Percentiles rank a stretch among this genome's conserved stretches.
Evolutionary conservation across 2,329 filamentous ascomycete species (phyloP).

Genomic region (Amauroascus verrucosus): DNA sequence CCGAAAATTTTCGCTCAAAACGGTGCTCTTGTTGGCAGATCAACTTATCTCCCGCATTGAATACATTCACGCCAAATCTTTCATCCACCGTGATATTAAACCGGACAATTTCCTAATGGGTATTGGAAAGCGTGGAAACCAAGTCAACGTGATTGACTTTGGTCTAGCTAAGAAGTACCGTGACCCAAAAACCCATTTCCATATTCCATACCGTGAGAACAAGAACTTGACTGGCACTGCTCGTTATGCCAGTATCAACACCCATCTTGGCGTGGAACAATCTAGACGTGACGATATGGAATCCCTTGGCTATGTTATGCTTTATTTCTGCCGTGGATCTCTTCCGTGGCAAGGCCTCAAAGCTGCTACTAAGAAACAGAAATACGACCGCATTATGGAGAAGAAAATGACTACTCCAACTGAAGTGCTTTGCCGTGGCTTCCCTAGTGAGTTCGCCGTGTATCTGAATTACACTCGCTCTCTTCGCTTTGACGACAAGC

Average conservation of each 20-base stretch:
- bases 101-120: conserved; percentile 99
- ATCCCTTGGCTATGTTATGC: conserved; percentile 96
- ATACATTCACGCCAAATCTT: conserved; percentile 99
- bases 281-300: conserved; percentile 99
- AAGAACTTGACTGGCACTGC: conserved; percentile 99
- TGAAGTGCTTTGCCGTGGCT: conserved; percentile 95
- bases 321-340: conserved; percentile 98
- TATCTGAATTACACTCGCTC: conserved; percentile 99
- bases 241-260: conserved; percentile 98
- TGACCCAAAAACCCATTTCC: conserved; percentile 98
- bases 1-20: conserved; percentile 98
- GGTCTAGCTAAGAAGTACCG: conserved; percentile 99
- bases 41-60: conserved; percentile 98
- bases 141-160: conserved; percentile 99
- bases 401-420: conserved; percentile 99
- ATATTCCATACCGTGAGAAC: conserved; percentile 99
- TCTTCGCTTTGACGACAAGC: conserved; percentile 98
- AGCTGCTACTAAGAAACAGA: conserved; percentile 99
- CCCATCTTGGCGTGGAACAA: conserved; percentile 95
- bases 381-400: conserved; percentile 99
- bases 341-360: conserved; percentile 98
- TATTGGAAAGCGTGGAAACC: conserved; percentile 96
- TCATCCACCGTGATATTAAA: conserved; percentile 99
- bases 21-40: conserved; percentile 87
- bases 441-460: conserved; percentile 98